These are phyloP conservation scores for Xylariaceae sp. DNA, from an alignment of 2,329 filamentous ascomycete species.

Conservation along the genomic window DNA sequence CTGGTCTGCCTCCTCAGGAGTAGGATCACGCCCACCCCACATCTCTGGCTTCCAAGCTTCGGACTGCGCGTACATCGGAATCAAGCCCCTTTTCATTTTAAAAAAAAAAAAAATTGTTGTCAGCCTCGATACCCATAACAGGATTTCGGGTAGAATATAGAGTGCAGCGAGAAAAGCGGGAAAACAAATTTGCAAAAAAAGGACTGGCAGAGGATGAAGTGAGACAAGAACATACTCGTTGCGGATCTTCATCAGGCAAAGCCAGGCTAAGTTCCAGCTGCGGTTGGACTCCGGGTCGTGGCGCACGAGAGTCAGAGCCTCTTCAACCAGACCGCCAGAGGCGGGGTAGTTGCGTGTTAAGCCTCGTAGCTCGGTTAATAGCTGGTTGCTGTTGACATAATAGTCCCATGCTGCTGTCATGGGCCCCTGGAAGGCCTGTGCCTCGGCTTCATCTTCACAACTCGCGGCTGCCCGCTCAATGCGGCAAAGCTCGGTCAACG, in stretches of 20 bases:
- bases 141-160: too few relatives aligned
- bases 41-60: conserved; percentile 63
- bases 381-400: conserved; percentile 67
- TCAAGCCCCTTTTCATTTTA: conserved; percentile 45
- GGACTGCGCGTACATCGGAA: conserved; percentile 55
- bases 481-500: conserved; percentile 66
- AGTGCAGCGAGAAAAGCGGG: too few relatives aligned
- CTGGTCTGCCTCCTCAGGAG: conserved; percentile 51
- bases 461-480: conserved; percentile 63
- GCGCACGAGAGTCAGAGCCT: conserved; percentile 61
- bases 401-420: conserved; percentile 70
- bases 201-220: too few relatives aligned
- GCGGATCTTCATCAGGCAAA: conserved; percentile 63
- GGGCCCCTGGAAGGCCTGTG: conserved; percentile 53
- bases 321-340: conserved; percentile 59
- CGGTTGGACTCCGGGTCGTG: conserved; percentile 61
- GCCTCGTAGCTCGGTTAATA: conserved; percentile 65
- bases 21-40: conserved; percentile 62
- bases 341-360: conserved; percentile 66
- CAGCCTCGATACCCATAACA: too few relatives aligned
- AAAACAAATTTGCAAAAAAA: too few relatives aligned
- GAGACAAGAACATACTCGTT: conserved; percentile 52
- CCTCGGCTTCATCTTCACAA: conserved; percentile 55
- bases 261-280: conserved; percentile 75
- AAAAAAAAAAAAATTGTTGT: neutral